Evolutionary conservation across 768 basidiomycete genomes (phyloP).

Genomic region (Megacollybia marginata): DNA sequence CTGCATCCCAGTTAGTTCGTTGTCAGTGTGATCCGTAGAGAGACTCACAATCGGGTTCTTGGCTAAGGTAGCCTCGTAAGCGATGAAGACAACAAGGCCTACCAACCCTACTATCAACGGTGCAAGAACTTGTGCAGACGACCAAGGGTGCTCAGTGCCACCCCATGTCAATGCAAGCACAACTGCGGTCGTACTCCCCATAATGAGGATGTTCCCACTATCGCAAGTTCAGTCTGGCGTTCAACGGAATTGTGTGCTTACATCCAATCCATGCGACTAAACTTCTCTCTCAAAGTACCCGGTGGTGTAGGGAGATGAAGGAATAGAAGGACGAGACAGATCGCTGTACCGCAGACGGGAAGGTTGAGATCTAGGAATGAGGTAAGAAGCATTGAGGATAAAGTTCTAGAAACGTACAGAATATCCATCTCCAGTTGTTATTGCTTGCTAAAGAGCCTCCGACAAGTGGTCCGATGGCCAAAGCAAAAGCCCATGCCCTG

Average conservation of each 20-base stretch:
- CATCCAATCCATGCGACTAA: constrained; percentile 27
- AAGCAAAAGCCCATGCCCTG: constrained; percentile 2
- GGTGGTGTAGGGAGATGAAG: constrained; percentile 10
- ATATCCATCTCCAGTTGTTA: constrained; percentile 3
- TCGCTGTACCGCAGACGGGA: not conserved
- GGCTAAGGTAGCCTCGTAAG: constrained; percentile 28
- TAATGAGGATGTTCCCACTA: constrained; percentile 24
- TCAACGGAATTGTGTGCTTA: constrained; percentile 5
- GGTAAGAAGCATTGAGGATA: no score
- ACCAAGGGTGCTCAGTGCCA: no score
- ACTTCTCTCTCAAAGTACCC: constrained; percentile 16
- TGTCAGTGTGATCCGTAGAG: no score
- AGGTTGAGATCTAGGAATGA: no score
- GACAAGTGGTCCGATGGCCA: no score
- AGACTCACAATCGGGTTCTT: constrained; percentile 25
- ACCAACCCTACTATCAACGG: constrained; percentile 32
- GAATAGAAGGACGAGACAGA: not conserved
- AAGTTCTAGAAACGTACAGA: no score
- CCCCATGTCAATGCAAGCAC: no score
- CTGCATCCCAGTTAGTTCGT: no score
- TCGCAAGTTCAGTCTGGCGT: not conserved
- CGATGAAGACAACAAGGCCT: constrained; percentile 27
- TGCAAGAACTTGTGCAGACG: constrained; percentile 13
- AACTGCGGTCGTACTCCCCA: no score
- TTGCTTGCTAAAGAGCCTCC: constrained; percentile 1